These are phyloP conservation scores for Podospora pseudocomata DNA, from an alignment of 495 filamentous ascomycete species.

Conservation along the genomic window DNA sequence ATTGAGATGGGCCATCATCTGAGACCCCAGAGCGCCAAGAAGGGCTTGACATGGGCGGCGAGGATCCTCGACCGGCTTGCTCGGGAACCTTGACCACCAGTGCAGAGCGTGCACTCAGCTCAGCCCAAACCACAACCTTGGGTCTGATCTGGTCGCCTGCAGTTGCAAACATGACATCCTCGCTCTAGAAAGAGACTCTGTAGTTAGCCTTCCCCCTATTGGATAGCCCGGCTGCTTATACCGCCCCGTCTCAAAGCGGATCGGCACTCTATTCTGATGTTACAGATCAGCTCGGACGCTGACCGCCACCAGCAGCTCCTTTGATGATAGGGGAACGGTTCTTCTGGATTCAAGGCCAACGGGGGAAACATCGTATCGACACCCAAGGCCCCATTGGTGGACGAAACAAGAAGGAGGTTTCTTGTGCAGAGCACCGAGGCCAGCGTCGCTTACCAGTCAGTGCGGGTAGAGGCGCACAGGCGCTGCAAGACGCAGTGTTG, in stretches of 20 bases:
- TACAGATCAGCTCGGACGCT: not conserved
- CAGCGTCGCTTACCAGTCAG: not conserved
- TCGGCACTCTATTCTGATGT: not conserved
- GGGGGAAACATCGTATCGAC: not conserved
- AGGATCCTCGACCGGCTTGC: slow-evolving; percentile 3
- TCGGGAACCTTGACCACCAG: slow-evolving; percentile 5
- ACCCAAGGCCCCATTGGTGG: not conserved
- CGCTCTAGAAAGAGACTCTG: not conserved
- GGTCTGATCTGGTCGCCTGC: slow-evolving; percentile 18
- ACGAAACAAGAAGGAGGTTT: not conserved
- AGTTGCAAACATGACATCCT: slow-evolving; percentile 15
- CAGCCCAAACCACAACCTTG: slow-evolving; percentile 25
- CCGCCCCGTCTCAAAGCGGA: not conserved
- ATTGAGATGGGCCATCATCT: not conserved
- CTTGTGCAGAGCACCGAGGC: not conserved
- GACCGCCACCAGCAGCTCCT: not conserved
- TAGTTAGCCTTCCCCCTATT: not conserved
- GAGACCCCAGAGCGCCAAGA: slow-evolving; percentile 4
- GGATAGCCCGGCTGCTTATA: not conserved
- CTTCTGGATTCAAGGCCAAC: not conserved
- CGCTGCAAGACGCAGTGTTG: not conserved
- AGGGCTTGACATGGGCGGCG: slow-evolving; percentile 5
- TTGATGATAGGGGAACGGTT: not conserved
- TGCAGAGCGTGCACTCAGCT: slow-evolving; percentile 9
- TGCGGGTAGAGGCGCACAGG: not conserved